These are phyloP conservation scores for Erythrophleum fordii DNA, from an alignment of 306 rosid genomes.

Conservation along the genomic window DNA sequence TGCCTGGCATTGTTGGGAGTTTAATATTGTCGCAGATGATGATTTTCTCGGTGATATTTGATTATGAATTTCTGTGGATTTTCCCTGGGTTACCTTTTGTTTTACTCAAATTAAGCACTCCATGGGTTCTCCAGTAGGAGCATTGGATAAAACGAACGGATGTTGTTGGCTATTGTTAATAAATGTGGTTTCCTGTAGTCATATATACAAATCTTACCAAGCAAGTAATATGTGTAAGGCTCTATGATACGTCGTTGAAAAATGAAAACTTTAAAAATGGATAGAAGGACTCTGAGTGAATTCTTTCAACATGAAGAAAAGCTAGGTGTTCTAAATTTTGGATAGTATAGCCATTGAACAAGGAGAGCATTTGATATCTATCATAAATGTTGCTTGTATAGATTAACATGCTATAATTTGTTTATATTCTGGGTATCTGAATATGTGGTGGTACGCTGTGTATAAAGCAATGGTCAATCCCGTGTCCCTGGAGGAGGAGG, in stretches of 20 bases:
- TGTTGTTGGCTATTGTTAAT: not conserved
- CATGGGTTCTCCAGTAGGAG: not conserved
- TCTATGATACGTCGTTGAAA: not conserved
- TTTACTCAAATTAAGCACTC: conserved; percentile 9
- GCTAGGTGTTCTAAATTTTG: not conserved
- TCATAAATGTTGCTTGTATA: not conserved
- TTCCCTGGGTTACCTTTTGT: not conserved
- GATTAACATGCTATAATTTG: conserved; percentile 10
- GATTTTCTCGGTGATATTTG: not conserved
- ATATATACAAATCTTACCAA: not conserved
- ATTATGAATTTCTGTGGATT: conserved; percentile 19
- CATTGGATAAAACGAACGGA: not conserved
- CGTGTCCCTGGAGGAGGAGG: conserved; percentile 27
- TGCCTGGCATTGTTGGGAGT: conserved; percentile 22
- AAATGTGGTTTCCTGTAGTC: not conserved
- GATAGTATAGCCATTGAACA: not conserved
- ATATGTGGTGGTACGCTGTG: conserved; percentile 3
- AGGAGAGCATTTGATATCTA: not conserved
- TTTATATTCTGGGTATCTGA: conserved; percentile 1
- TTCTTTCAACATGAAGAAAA: not conserved
- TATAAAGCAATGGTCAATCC: conserved; percentile 68
- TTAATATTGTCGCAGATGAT: not conserved
- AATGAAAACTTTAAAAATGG: not conserved
- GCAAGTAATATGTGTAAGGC: not conserved
- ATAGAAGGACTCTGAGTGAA: not conserved